These are phyloP conservation scores for Wolfiporia cocos DNA, from an alignment of 1,284 basidiomycete species.

Conservation along the genomic window DNA sequence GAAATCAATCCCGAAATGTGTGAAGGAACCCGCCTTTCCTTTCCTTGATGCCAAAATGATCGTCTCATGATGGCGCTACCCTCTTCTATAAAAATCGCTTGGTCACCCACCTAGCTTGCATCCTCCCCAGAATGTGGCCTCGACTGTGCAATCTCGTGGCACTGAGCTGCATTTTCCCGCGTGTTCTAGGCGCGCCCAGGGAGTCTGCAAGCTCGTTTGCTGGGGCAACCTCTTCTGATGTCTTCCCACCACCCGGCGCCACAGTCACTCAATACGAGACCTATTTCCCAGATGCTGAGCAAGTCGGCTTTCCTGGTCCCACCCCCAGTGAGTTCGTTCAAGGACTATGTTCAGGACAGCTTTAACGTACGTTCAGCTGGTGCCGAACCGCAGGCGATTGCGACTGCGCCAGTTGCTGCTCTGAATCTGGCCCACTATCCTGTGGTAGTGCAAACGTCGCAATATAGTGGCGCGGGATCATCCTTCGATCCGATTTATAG, in stretches of 20 bases:
- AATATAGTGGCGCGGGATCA: constrained; percentile 7
- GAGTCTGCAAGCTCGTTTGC: constrained; percentile 19
- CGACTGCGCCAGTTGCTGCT: constrained; percentile 21
- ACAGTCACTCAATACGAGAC: constrained; percentile 18
- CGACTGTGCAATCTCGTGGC: too few relatives aligned
- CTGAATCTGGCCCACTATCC: constrained; percentile 18
- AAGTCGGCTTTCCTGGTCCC: constrained; percentile 25
- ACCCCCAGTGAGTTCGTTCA: constrained; percentile 21
- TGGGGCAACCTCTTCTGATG: constrained; percentile 20
- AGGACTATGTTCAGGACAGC: background rate
- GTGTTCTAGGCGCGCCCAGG: constrained; percentile 1
- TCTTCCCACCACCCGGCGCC: constrained; percentile 22
- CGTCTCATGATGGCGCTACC: too few relatives aligned
- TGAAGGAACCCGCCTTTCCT: too few relatives aligned
- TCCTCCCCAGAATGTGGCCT: too few relatives aligned
- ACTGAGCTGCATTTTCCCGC: constrained; percentile 4
- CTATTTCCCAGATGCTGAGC: constrained; percentile 21
- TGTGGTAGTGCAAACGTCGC: constrained; percentile 13
- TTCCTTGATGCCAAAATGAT: too few relatives aligned
- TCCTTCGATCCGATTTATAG: constrained; percentile 24
- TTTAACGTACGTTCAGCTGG: constrained; percentile 12
- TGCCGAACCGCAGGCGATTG: constrained; percentile 22
- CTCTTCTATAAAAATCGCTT: too few relatives aligned
- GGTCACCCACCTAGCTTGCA: too few relatives aligned
- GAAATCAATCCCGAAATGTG: too few relatives aligned